Percentiles rank a stretch among this genome's conserved stretches.
Conservation (phyloP, 495 filamentous ascomycete species). For the Massariosphaeria phaeospora region DNA sequence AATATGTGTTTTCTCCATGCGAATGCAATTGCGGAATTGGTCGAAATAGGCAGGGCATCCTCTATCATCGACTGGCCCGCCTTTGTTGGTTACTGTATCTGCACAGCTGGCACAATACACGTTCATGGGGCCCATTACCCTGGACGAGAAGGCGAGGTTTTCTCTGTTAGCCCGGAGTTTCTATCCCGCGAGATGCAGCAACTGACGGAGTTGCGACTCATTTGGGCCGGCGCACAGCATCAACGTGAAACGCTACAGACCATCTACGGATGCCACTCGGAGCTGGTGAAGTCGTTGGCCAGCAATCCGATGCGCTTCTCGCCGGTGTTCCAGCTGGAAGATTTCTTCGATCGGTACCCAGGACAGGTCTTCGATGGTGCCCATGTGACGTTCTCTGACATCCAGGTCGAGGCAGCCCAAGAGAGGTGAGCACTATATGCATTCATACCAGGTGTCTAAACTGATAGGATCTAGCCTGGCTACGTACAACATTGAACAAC, state of each 20-base stretch:
- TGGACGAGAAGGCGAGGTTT: slow-evolving; percentile 59
- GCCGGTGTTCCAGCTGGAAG: slow-evolving; percentile 75
- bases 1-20: slow-evolving; percentile 83
- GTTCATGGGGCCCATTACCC: slow-evolving; percentile 80
- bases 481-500: slow-evolving; percentile 28
- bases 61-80: slow-evolving; percentile 73
- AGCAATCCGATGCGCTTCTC: slow-evolving; percentile 63
- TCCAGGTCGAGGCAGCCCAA: slow-evolving; percentile 34
- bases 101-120: slow-evolving; percentile 77
- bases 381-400: slow-evolving; percentile 46
- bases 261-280: slow-evolving; percentile 66
- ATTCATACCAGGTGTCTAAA: not conserved
- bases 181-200: slow-evolving; percentile 73
- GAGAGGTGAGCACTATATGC: slow-evolving; percentile 29
- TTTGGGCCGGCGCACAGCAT: slow-evolving; percentile 73
- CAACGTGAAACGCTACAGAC: slow-evolving; percentile 71
- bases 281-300: slow-evolving; percentile 65
- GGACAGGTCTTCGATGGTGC: slow-evolving; percentile 50
- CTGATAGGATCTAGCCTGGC: slow-evolving; percentile 19
- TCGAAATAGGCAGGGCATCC: slow-evolving; percentile 63
- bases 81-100: slow-evolving; percentile 77
- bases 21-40: slow-evolving; percentile 78
- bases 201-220: slow-evolving; percentile 63
- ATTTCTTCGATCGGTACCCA: slow-evolving; percentile 78
- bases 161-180: slow-evolving; percentile 62